phyloP scores from a whole-genome alignment of 2,329 filamentous ascomycete species.

The Hymenoscyphus infarciens region DNA sequence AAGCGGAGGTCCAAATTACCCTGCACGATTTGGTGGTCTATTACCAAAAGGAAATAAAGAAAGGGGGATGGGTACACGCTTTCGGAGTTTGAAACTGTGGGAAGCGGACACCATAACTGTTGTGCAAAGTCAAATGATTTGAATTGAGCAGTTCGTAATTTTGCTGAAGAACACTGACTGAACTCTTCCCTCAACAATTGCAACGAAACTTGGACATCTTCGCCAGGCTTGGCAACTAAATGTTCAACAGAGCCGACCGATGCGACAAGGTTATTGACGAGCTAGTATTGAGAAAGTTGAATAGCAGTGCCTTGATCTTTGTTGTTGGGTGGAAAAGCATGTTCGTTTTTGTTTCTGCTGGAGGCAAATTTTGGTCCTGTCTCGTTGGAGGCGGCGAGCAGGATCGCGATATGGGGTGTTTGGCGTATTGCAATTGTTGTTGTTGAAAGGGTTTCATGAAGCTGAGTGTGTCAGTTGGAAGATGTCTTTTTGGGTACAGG shows the following conservation, averaged over 20 bases:
- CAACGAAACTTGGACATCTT: not conserved
- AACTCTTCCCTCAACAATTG: not conserved
- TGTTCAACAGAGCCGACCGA: not conserved
- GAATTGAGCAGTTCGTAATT: not conserved
- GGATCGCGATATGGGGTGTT: too few species aligned
- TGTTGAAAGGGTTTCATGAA: too few species aligned
- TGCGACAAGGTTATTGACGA: not conserved
- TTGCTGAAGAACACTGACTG: not conserved
- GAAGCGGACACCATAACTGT: too few species aligned
- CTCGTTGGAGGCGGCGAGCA: too few species aligned
- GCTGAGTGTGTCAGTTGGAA: too few species aligned
- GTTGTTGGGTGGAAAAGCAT: not conserved
- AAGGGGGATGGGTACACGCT: not conserved
- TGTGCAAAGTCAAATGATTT: not conserved
- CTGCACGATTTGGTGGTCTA: not conserved
- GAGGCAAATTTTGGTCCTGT: too few species aligned
- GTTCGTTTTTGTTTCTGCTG: too few species aligned
- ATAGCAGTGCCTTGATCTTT: not conserved
- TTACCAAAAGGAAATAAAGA: not conserved
- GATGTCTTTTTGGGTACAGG: too few species aligned
- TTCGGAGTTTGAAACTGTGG: not conserved
- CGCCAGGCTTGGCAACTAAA: not conserved
- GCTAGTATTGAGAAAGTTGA: not conserved
- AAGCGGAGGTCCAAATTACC: not conserved
- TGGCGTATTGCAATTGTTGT: too few species aligned